phyloP scores from a whole-genome alignment of 1,284 basidiomycete species.

The Cutaneotrichosporon curvatum region DNA sequence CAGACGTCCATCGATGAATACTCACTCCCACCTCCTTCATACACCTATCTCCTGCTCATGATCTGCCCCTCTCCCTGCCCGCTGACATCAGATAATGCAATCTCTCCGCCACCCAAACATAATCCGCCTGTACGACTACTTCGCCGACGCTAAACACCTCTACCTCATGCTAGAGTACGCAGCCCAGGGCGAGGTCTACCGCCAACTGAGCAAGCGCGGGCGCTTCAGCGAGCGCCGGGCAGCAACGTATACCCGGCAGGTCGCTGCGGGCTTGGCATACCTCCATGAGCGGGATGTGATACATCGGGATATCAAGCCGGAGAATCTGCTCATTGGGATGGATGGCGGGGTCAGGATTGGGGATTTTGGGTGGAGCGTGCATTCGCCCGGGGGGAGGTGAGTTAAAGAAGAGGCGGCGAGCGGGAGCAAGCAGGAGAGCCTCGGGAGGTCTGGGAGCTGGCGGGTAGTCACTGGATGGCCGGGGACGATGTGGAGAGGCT shows the following conservation, averaged over 20 bases:
- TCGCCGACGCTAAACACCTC: conserved; percentile 90
- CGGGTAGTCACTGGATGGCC: not conserved
- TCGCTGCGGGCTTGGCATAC: conserved; percentile 89
- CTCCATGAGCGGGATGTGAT: conserved; percentile 93
- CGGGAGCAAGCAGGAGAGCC: too few species aligned
- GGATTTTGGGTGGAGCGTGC: conserved; percentile 98
- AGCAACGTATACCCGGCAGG: conserved; percentile 83
- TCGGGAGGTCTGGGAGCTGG: too few species aligned
- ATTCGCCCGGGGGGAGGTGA: conserved; percentile 62
- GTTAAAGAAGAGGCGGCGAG: conserved; percentile 7
- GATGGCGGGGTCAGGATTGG: conserved; percentile 97
- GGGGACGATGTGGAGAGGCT: too few species aligned
- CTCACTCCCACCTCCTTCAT: too few species aligned
- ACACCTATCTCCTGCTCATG: too few species aligned
- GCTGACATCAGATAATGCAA: conserved; percentile 62
- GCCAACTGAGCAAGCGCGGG: conserved; percentile 69
- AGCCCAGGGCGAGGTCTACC: conserved; percentile 90
- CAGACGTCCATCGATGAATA: too few species aligned
- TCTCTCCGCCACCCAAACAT: conserved; percentile 71
- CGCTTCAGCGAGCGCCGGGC: conserved; percentile 71
- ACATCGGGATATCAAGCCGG: conserved; percentile 99
- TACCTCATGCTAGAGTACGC: conserved; percentile 94
- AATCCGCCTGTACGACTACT: conserved; percentile 90
- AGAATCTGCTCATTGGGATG: conserved; percentile 80
- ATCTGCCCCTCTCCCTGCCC: too few species aligned